Evolutionary conservation across 345 rosid species (phyloP), one percentile per base, ranked within the genome.

Genomic region (Populus deltoides): DNA sequence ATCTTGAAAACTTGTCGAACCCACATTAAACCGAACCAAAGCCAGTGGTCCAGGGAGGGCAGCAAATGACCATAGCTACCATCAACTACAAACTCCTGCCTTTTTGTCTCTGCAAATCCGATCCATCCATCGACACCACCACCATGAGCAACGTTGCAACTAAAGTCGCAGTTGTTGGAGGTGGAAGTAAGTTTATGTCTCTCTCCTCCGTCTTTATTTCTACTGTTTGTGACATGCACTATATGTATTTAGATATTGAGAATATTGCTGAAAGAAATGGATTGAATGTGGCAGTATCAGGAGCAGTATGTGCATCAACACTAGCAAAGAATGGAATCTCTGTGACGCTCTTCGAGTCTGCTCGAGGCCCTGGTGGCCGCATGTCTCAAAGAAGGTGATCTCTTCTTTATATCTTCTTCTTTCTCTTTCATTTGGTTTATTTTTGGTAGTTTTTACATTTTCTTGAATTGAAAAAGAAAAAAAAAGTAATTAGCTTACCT

Each of bases 311-410:
- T 49, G 98, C 97, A n/a, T 90, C 97, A n/a, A 81, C 90, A 22
- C 87, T 91, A 20, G 93, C 94, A 39, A 86, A 77, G 82, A 90
- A 86, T 81, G 97, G 93, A 25, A 61, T 90, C 74, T 83, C 98
- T 13, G 97, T 94, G 68, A 90, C 93, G 17, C 83, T 94, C 65
- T 92, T 94, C 85, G 96, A 94, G 3, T 86, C 92, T 17, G 96
- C 89, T 78, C 85, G 94, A 78, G 96, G 93, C 45, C 94, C 98
- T 17, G 98, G 93, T 63, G 98, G 96, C 57, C 94, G 96, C 43
- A 91, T 90, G 93, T 91, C 97, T 66, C 98, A 89, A 76, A 87
- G 98, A 83, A 94, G 94, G 98, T 89, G 76, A 43, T 66, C 68
- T 81, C 72, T 38, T 6, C 12, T 59, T 70, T 68, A 22, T 55